These are phyloP conservation scores for Tetradesmus obliquus DNA, from an alignment of 139 green algal genomes.

Conservation along the genomic window DNA sequence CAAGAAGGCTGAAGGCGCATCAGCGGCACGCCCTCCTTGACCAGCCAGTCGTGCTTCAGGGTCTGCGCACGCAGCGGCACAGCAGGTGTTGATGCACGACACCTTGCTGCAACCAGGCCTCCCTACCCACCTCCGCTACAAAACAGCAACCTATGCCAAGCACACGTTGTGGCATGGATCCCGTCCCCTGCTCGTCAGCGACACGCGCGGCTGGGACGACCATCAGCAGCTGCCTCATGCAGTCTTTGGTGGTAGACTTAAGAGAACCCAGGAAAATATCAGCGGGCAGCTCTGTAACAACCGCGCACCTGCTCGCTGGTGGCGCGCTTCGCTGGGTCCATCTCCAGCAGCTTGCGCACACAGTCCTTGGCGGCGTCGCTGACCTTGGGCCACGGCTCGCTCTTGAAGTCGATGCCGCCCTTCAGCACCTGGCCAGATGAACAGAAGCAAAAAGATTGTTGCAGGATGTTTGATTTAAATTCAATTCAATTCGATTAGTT, in stretches of 20 bases:
- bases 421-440: slow-evolving; percentile 60
- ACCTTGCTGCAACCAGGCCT: too few species aligned
- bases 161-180: too few species aligned
- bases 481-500: too few species aligned
- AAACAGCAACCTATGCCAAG: too few species aligned
- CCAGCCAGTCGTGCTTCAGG: slow-evolving; percentile 73
- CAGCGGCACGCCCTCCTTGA: slow-evolving; percentile 61
- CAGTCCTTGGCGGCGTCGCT: slow-evolving; percentile 83
- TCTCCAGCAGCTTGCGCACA: slow-evolving; percentile 81
- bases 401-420: slow-evolving; percentile 84
- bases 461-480: neutral
- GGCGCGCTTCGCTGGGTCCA: slow-evolving; percentile 57
- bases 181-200: neutral
- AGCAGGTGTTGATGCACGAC: neutral
- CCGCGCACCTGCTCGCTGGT: slow-evolving; percentile 37
- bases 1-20: neutral
- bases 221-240: too few species aligned
- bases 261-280: too few species aligned
- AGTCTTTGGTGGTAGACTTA: too few species aligned
- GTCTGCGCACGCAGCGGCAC: slow-evolving; percentile 47
- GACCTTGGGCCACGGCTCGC: slow-evolving; percentile 85
- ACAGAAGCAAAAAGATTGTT: neutral
- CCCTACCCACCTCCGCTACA: too few species aligned
- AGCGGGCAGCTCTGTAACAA: too few species aligned
- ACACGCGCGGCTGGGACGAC: neutral